These are phyloP conservation scores for Ophiocordyceps robertsii DNA, from an alignment of 2,329 filamentous ascomycete species.

Conservation along the genomic window DNA sequence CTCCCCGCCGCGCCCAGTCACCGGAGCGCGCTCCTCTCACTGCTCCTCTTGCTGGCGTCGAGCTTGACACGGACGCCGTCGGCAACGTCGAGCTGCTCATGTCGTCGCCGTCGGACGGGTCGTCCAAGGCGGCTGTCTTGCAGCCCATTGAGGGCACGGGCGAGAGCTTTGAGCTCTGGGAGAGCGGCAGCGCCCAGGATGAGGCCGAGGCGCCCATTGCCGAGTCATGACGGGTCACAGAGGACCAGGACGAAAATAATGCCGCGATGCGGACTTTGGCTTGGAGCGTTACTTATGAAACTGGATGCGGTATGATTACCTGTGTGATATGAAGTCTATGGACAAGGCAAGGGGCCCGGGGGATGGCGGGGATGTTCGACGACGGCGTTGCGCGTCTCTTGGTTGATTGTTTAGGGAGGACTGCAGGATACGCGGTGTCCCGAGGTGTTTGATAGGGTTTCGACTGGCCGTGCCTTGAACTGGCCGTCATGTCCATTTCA, in stretches of 20 bases:
- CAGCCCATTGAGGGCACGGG: conserved; percentile 44
- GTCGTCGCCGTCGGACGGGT: conserved; percentile 18
- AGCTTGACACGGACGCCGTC: conserved; percentile 6
- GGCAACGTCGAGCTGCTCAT: conserved; percentile 23
- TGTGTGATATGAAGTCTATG: too few relatives aligned
- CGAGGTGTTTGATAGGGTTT: too few relatives aligned
- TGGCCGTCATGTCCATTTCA: too few relatives aligned
- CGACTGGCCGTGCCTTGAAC: too few relatives aligned
- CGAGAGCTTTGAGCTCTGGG: conserved; percentile 56
- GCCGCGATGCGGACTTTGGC: background rate
- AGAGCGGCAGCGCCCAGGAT: conserved; percentile 52
- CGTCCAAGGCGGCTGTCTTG: conserved; percentile 32
- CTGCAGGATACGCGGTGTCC: too few relatives aligned
- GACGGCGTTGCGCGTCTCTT: too few relatives aligned
- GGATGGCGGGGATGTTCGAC: too few relatives aligned
- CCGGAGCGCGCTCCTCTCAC: background rate
- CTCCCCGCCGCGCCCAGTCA: conserved; percentile 13
- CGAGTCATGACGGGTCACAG: background rate
- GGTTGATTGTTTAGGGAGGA: too few relatives aligned
- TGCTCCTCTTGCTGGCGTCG: background rate
- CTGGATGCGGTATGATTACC: too few relatives aligned
- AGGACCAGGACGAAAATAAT: background rate
- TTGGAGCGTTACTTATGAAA: too few relatives aligned
- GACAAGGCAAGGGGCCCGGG: too few relatives aligned
- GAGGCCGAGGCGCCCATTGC: conserved; percentile 24